Evolutionary conservation across 768 basidiomycete genomes (phyloP).

Genomic region (Lactarius sp.): DNA sequence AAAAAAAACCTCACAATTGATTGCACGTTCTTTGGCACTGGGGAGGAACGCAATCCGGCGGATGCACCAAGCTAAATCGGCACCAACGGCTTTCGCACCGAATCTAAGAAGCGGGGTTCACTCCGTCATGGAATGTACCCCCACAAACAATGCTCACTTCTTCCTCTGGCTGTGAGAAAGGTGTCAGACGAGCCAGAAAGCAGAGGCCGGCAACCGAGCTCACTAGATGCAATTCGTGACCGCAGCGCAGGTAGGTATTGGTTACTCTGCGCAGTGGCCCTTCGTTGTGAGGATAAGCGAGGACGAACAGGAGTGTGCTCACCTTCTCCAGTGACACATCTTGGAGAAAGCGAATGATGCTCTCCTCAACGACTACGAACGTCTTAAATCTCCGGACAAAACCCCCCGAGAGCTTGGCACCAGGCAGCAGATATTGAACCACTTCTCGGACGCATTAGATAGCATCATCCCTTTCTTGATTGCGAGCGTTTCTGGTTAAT

Average conservation of each 20-base stretch:
- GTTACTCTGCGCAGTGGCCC: constrained; percentile 47
- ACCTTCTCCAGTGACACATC: constrained; percentile 79
- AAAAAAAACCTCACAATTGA: constrained; percentile 21
- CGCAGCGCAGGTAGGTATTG: constrained; percentile 39
- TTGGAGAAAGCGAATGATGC: constrained; percentile 18
- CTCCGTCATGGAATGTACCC: background rate
- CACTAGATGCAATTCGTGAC: constrained; percentile 23
- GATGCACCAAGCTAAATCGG: constrained; percentile 18
- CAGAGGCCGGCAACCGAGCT: background rate
- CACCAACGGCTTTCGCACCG: constrained; percentile 23
- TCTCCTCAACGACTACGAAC: constrained; percentile 1
- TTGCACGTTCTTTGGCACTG: constrained; percentile 27
- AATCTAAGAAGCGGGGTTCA: constrained; percentile 14
- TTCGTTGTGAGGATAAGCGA: constrained; percentile 23
- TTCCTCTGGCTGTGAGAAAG: constrained; percentile 16
- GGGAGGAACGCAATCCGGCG: constrained; percentile 13
- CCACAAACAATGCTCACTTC: constrained; percentile 13
- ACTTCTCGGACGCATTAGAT: constrained; percentile 24
- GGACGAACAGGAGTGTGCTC: constrained; percentile 27
- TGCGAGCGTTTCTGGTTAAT: constrained; percentile 7
- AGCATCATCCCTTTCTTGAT: constrained; percentile 17
- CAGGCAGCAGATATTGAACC: background rate
- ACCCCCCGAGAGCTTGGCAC: constrained; percentile 18
- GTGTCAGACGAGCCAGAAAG: constrained; percentile 3
- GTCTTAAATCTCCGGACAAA: constrained; percentile 15